phyloP scores from a whole-genome alignment of 2,329 filamentous ascomycete genomes.

The Aspergillus vadensis region DNA sequence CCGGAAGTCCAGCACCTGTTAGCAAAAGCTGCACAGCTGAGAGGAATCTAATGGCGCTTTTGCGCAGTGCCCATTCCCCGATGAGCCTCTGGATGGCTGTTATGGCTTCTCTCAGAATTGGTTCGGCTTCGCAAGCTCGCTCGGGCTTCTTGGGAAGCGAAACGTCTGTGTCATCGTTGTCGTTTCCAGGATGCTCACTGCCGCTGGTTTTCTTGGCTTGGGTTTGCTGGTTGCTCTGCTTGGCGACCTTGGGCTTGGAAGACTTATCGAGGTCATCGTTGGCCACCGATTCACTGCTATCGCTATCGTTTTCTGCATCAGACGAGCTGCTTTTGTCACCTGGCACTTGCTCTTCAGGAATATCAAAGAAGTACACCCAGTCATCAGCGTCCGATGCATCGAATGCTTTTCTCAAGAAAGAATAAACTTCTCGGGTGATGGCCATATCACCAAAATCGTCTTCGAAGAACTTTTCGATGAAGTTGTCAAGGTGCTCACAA shows the following conservation, averaged over 20 bases:
- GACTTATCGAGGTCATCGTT: not conserved
- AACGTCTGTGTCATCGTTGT: not conserved
- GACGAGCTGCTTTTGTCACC: not conserved
- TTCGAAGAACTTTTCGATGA: constrained; percentile 29
- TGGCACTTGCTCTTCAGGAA: not conserved
- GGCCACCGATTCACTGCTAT: not conserved
- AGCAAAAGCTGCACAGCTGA: constrained; percentile 25
- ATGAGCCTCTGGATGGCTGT: constrained; percentile 23
- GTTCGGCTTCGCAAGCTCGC: constrained; percentile 19
- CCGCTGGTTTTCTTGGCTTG: not conserved
- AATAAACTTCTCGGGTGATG: constrained; percentile 26
- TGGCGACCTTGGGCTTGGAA: not conserved
- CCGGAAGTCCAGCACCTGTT: constrained; percentile 8
- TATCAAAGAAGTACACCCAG: constrained; percentile 34
- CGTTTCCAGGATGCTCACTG: not conserved
- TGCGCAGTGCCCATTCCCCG: constrained; percentile 25
- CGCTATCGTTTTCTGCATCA: not conserved
- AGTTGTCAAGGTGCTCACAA: constrained; percentile 31
- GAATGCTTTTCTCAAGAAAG: constrained; percentile 25
- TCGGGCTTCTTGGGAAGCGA: constrained; percentile 17
- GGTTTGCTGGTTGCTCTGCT: not conserved
- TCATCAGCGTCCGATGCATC: constrained; percentile 24
- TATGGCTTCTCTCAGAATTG: constrained; percentile 23
- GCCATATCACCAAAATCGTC: constrained; percentile 33
- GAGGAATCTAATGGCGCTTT: constrained; percentile 29